Conservation (phyloP, 306 rosid genomes). For the Betula pendula region DNA sequence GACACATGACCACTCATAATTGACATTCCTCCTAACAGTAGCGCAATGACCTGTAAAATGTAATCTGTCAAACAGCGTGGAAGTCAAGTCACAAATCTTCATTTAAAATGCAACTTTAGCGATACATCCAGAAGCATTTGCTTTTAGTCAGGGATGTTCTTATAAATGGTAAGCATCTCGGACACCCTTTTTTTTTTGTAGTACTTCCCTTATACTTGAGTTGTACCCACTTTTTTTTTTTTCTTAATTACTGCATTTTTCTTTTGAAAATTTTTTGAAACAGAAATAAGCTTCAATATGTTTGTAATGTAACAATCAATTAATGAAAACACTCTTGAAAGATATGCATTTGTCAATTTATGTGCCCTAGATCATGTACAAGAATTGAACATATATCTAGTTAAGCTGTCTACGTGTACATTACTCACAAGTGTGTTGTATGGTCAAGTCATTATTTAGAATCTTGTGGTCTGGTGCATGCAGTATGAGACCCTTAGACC, state of each 20-base stretch:
- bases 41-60: slow-evolving; percentile 60
- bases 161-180: neutral
- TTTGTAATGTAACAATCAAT: neutral
- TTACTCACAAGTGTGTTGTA: neutral
- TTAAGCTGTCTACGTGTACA: neutral
- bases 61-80: slow-evolving; percentile 14
- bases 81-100: slow-evolving; percentile 2
- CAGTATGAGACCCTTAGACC: neutral
- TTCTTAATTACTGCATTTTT: neutral
- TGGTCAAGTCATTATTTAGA: neutral
- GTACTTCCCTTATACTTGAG: neutral
- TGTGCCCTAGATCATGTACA: neutral
- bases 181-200: neutral
- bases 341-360: neutral
- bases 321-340: neutral
- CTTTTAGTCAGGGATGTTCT: neutral
- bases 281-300: neutral
- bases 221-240: neutral
- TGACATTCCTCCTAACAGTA: slow-evolving; percentile 64
- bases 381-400: neutral
- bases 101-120: neutral
- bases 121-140: neutral
- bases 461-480: neutral
- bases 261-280: neutral
- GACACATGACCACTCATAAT: slow-evolving; percentile 48